Evolutionary conservation across 352 stramenopile genomes (phyloP).

Genomic region (Stramenopiles sp.): DNA sequence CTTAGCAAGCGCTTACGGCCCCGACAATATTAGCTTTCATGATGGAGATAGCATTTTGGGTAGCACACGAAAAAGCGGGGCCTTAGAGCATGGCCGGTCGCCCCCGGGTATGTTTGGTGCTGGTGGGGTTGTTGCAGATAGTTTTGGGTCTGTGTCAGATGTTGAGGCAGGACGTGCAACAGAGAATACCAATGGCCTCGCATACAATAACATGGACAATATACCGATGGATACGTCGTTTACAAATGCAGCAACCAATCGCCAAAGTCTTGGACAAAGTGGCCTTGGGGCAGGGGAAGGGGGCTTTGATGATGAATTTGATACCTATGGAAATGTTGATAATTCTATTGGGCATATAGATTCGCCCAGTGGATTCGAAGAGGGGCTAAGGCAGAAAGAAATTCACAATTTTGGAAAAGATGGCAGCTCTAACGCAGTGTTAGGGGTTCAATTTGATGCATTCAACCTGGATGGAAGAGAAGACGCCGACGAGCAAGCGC

Average conservation of each 20-base stretch:
- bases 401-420: neutral
- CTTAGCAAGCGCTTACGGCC: neutral
- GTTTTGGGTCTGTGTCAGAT: conserved; percentile 3
- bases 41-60: conserved; percentile 2
- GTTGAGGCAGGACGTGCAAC: neutral
- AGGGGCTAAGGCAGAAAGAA: neutral
- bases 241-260: neutral
- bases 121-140: neutral
- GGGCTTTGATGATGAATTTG: neutral
- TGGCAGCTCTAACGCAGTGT: neutral
- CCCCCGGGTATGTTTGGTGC: neutral
- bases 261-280: conserved; percentile 10
- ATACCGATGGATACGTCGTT: conserved; percentile 7
- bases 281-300: neutral
- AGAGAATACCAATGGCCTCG: neutral
- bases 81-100: neutral
- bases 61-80: neutral
- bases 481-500: neutral
- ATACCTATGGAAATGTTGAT: neutral
- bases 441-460: neutral
- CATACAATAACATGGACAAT: neutral
- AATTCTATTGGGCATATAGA: neutral
- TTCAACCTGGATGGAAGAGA: neutral
- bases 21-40: neutral
- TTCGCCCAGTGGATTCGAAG: neutral